Evolutionary conservation across 2,329 filamentous ascomycete species (phyloP).

Genomic region (Cryphonectria parasitica): DNA sequence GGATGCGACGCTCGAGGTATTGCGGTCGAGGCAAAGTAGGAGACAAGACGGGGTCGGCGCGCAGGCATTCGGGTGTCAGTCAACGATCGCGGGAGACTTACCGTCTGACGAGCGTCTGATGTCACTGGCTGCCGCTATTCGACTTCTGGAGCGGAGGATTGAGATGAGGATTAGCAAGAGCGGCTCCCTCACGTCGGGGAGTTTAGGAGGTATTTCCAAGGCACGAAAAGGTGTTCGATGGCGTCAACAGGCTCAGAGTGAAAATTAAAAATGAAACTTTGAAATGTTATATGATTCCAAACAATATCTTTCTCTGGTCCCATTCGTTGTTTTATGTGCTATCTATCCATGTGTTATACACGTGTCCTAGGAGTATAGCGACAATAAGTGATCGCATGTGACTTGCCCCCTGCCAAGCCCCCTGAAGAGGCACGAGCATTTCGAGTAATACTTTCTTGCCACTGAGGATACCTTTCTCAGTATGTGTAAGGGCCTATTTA

Average conservation of each 20-base stretch:
- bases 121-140: constrained; percentile 52
- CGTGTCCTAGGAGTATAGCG: too few relatives aligned
- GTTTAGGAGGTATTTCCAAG: background rate
- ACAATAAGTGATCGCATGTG: too few relatives aligned
- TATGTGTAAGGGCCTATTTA: too few relatives aligned
- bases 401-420: too few relatives aligned
- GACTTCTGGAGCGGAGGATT: constrained; percentile 46
- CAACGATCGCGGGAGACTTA: constrained; percentile 16
- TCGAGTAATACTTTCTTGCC: too few relatives aligned
- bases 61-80: constrained; percentile 4
- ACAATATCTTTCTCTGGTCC: background rate
- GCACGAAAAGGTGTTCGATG: background rate
- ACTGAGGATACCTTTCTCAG: too few relatives aligned
- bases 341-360: too few relatives aligned
- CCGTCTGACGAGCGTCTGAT: constrained; percentile 47
- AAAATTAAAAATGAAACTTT: constrained; percentile 3
- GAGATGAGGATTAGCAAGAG: constrained; percentile 30
- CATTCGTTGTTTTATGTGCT: too few relatives aligned
- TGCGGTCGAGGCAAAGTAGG: constrained; percentile 58
- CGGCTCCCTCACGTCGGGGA: background rate
- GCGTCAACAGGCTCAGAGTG: constrained; percentile 6
- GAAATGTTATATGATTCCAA: background rate
- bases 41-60: constrained; percentile 17
- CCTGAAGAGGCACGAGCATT: too few relatives aligned
- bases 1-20: constrained; percentile 75